A percentile compares a stretch with the other conserved stretches of the same genome.
Conservation (phyloP, 371 early-diverging fungal genomes). For the Apophysomyces trapeziformis region DNA sequence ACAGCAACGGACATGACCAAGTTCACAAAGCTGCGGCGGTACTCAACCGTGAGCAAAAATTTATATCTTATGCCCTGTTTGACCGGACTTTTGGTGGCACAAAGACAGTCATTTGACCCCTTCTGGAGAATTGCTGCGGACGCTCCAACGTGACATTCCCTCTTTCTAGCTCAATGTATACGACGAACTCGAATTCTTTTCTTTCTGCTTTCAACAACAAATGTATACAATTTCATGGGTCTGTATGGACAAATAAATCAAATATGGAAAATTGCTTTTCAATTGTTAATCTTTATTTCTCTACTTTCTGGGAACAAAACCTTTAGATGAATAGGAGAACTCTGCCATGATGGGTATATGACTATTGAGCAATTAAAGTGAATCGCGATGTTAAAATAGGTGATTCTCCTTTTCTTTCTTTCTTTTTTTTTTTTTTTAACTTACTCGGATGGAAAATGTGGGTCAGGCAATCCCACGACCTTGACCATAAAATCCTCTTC, state of each 20-base stretch:
- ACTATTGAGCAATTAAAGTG: slow-evolving; percentile 2
- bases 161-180: too few species aligned
- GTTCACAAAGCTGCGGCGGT: background rate
- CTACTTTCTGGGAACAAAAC: background rate
- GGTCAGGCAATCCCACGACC: slow-evolving; percentile 89
- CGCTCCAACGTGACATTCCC: too few species aligned
- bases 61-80: background rate
- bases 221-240: too few species aligned
- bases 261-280: too few species aligned
- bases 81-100: too few species aligned
- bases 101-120: too few species aligned
- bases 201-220: too few species aligned
- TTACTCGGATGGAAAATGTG: slow-evolving; percentile 86
- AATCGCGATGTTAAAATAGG: background rate
- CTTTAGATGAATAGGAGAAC: slow-evolving; percentile 2
- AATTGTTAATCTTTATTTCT: too few species aligned
- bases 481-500: slow-evolving; percentile 73
- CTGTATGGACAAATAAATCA: too few species aligned
- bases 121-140: too few species aligned
- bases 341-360: slow-evolving; percentile 6
- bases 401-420: too few species aligned
- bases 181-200: too few species aligned
- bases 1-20: slow-evolving; percentile 4
- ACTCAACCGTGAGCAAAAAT: background rate
- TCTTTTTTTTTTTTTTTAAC: slow-evolving; percentile 22